Base-by-base conservation (phyloP, 192 early-diverging fungal species). In the Mortierella alpina region DNA sequence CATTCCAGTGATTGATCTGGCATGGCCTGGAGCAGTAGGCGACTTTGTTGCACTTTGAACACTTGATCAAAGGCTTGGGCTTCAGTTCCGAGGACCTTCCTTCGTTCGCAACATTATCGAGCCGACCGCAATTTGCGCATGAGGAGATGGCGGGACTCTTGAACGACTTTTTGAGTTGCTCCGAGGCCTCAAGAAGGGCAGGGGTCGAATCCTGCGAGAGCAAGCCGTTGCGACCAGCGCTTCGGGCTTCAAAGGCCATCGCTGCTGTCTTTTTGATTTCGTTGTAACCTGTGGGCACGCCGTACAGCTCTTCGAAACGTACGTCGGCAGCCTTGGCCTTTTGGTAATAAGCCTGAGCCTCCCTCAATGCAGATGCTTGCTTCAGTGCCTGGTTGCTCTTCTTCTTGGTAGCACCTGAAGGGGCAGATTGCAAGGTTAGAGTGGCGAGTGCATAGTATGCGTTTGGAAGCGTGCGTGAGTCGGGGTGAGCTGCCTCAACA, bases 11-110 rank as follows among this genome's bases (percentile, higher is more conserved):
- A 13, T 56, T 68, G 51, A 85, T 87, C 59, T 90, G 89, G 66
- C 89, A 90, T 47, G 88, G 87, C 68, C 84, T 72, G 15, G 85
- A 86, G 60, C 89, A 90, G 64, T 90, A 90, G 59, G 86, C 87
- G 20, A 85, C 85, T 44, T 78, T 76, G 53, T 63, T 82, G 75
- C 89, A 90, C 31, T 81, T 86, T 58, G 74, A 70, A 69, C 89
- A 90, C 64, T 81, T 73, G 57, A 90, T 64, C 47, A 90, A 65
- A 18, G 87, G 70, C 59, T 85, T 79, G 46, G 78, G 79, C 59
- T 56, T 82, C 64, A 73, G 66, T 63, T 67, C 85, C 51, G 48
- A 68, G 15, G 63, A 73, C 61, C 50, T 67, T 14, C 40, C 83
- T 42, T 72, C 70, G 60, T 80, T 80, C 18, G 77, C 77, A 44